Evolutionary conservation across 1,284 basidiomycete genomes (phyloP).

Genomic region (Tremellales sp.): DNA sequence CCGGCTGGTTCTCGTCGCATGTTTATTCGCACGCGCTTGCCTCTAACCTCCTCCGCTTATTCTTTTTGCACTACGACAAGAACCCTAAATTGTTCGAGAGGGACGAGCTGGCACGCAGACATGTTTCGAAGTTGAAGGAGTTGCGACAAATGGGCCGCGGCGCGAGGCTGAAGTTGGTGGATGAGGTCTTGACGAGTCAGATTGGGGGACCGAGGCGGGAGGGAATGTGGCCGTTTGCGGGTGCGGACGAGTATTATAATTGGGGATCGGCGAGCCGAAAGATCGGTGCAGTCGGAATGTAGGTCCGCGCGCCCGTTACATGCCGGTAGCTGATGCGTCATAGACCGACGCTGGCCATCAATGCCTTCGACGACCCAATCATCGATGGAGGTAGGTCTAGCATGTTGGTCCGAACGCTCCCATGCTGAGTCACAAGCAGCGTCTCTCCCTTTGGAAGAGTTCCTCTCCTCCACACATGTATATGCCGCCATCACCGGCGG

Average conservation of each 20-base stretch:
- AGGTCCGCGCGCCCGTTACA: slow-evolving; percentile 11
- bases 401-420: not conserved
- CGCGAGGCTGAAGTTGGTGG: slow-evolving; percentile 40
- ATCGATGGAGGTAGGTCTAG: slow-evolving; percentile 57
- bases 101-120: slow-evolving; percentile 12
- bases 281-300: slow-evolving; percentile 43
- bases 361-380: slow-evolving; percentile 84
- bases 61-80: slow-evolving; percentile 58
- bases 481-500: slow-evolving; percentile 67
- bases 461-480: slow-evolving; percentile 61
- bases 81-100: slow-evolving; percentile 29
- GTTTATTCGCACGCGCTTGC: slow-evolving; percentile 83
- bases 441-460: slow-evolving; percentile 54
- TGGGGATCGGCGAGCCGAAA: slow-evolving; percentile 55
- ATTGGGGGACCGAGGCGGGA: slow-evolving; percentile 67
- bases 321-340: not conserved
- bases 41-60: slow-evolving; percentile 65
- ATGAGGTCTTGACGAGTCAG: slow-evolving; percentile 62
- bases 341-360: slow-evolving; percentile 66
- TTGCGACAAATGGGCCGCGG: slow-evolving; percentile 15
- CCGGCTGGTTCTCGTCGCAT: slow-evolving; percentile 61
- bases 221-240: slow-evolving; percentile 66
- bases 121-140: slow-evolving; percentile 19
- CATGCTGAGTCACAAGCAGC: slow-evolving; percentile 18
- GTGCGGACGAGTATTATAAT: slow-evolving; percentile 75